Percentiles rank a stretch among this genome's conserved stretches.
phyloP scores from a whole-genome alignment of 495 filamentous ascomycete genomes.

The Tuber calosporum region DNA sequence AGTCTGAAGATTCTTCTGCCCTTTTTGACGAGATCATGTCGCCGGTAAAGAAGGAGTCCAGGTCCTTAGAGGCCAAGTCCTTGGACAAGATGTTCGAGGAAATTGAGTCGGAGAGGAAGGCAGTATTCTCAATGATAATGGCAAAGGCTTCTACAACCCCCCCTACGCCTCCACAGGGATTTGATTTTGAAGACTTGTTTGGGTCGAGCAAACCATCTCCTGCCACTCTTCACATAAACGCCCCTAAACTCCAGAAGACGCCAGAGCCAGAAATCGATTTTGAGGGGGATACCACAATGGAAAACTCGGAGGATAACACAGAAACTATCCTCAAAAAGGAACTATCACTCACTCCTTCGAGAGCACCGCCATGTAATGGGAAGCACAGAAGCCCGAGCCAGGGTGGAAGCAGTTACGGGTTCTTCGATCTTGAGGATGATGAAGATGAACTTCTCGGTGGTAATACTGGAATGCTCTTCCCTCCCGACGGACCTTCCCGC shows the following conservation, averaged over 20 bases:
- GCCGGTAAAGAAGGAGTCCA: neutral
- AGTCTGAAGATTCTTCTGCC: neutral
- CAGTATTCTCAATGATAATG: neutral
- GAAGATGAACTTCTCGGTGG: slow-evolving; percentile 14
- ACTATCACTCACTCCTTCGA: slow-evolving; percentile 14
- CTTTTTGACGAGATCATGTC: slow-evolving; percentile 4
- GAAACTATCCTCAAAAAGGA: slow-evolving; percentile 3
- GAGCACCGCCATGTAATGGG: slow-evolving; percentile 1
- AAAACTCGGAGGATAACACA: slow-evolving; percentile 10
- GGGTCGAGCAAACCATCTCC: neutral
- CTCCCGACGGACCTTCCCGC: neutral
- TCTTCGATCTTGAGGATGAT: slow-evolving; percentile 24
- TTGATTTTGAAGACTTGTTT: slow-evolving; percentile 2
- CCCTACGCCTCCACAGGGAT: slow-evolving; percentile 8
- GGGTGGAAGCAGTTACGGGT: slow-evolving; percentile 13
- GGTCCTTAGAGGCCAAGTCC: neutral
- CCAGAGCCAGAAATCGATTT: neutral
- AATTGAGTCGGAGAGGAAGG: slow-evolving; percentile 1
- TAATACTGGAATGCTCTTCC: neutral
- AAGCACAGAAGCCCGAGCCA: slow-evolving; percentile 16
- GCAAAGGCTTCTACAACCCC: slow-evolving; percentile 2
- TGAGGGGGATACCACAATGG: slow-evolving; percentile 13
- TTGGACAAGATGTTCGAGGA: neutral
- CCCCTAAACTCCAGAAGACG: neutral
- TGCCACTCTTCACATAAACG: neutral